Evolutionary conservation across 2,329 filamentous ascomycete genomes (phyloP), one percentile per base, ranked within the genome.

Genomic region (Aspergillus sp.): DNA sequence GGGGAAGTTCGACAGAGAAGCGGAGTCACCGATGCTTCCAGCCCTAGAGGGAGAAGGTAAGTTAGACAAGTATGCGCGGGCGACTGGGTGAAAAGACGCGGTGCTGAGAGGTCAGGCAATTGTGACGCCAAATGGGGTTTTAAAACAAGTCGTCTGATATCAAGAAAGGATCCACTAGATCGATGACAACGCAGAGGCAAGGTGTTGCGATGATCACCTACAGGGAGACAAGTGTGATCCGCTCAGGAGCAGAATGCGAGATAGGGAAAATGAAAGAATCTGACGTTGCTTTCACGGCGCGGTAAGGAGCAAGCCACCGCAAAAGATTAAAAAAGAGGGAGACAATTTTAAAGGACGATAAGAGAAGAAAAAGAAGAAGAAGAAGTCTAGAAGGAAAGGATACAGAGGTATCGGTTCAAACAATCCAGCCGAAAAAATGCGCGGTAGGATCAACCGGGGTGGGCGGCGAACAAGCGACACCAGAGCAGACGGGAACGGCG

Each of bases 401-500:
- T 53, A 58, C 54, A 55, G 36, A 42, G 29, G 36, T 47, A 62
- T 60, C 58, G 49, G 61, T 59, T 18, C 42, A 52, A 47, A 39
- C 14, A 51, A 63, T 54, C 56, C 63, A 59, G 56, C 59, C 51
- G 61, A 53, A 60, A 29, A 60, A 61, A 62, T 56, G 66, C 66
- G 66, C 66, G 59, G 59, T 60, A 64, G 56, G 58, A 64, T 63
- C 57, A 56, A 54, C 61, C 58, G 58, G 57, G 49, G 58, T 51
- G 55, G 58, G 63, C 57, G 62, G 63, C 58, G 61, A 36, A 62
- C 60, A 65, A 56, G 64, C 62, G 61, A 65, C 58, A 63, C 56
- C 55, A 61, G 59, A 56, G 59, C 60, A 54, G 59, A 60, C 62
- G 62, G 65, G 60, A 63, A 59, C 63, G 65, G 60, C 63, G 67